These are phyloP conservation scores for Gossypium bickii DNA, from an alignment of 345 rosid species.

Conservation along the genomic window DNA sequence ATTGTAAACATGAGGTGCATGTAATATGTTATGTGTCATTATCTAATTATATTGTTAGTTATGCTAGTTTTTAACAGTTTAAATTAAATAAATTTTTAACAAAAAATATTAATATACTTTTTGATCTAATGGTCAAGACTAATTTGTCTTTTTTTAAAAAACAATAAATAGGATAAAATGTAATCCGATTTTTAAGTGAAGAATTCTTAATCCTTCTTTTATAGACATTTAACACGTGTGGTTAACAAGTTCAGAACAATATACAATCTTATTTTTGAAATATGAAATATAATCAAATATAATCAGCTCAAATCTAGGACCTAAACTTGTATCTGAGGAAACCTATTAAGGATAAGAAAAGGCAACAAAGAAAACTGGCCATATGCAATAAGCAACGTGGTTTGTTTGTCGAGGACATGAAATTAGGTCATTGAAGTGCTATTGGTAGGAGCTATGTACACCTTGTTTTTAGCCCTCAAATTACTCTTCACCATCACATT, in stretches of 20 bases:
- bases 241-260: too few species aligned
- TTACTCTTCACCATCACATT: conserved; percentile 34
- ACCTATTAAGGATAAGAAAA: background rate
- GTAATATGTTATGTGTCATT: too few species aligned
- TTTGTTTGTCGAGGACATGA: conserved; percentile 24
- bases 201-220: too few species aligned
- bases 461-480: conserved; percentile 39
- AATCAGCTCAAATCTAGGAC: background rate
- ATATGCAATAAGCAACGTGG: background rate
- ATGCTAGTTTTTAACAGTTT: too few species aligned
- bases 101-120: too few species aligned
- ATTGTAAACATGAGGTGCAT: too few species aligned
- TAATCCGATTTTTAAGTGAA: rapidly evolving
- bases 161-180: too few species aligned
- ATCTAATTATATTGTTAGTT: too few species aligned
- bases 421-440: conserved; percentile 13
- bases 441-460: conserved; percentile 24
- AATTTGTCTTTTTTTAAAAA: too few species aligned
- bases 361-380: background rate
- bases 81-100: too few species aligned
- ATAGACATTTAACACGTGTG: too few species aligned
- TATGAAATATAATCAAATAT: background rate
- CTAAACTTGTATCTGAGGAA: background rate
- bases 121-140: too few species aligned
- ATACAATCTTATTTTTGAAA: background rate